Base-by-base conservation (phyloP, 345 rosid genomes). In the Gossypium mustelinum region DNA sequence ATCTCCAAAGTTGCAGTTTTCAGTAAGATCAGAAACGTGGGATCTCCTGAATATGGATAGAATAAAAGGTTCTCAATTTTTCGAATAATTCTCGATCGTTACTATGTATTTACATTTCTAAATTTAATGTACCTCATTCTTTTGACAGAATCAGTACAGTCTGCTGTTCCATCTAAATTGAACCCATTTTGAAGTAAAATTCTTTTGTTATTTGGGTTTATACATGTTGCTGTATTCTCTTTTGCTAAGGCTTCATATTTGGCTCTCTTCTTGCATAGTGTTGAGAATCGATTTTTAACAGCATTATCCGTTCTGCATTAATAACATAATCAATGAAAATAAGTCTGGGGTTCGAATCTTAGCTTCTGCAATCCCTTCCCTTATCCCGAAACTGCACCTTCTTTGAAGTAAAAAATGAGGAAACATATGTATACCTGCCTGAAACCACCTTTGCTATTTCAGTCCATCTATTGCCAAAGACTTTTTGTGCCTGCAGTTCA, bases 401-500 rank as follows among this genome's bases (percentile, higher is more conserved):
- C 41, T 34, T 34, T 34, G 7, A 34, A 34, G 41, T 34, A 5
- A 34, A 34, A 2, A n/a, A 52, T 4, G 17, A n/a, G 18, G 7
- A 54, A 60, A 61, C 39, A 67, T 17, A 55, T 24, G 43, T 73
- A 34, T 92, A 95, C 99, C 99, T 93, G 82, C 99, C 98, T 78
- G 98, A 91, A 81, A 95, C 97, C 88, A 93, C 97, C 89, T 95
- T 95, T 70, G 99, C 98, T 43, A 95, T 95, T 84, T 95, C 98
- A 41, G 97, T 95, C 99, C 99, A 95, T 83, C 97, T 88, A 81
- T 95, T 95, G 43, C 99, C 99, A 75, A 89, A 93, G 78, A 93
- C 79, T 80, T 87, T 90, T 75, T 95, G 99, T 34, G 99, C 98
- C 99, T 95, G 85, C 84, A 79, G 48, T 85, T 75, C 77, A 77